Conservation (phyloP, 176 grass and related monocot genomes). For the Urochloa ruziziensis region DNA sequence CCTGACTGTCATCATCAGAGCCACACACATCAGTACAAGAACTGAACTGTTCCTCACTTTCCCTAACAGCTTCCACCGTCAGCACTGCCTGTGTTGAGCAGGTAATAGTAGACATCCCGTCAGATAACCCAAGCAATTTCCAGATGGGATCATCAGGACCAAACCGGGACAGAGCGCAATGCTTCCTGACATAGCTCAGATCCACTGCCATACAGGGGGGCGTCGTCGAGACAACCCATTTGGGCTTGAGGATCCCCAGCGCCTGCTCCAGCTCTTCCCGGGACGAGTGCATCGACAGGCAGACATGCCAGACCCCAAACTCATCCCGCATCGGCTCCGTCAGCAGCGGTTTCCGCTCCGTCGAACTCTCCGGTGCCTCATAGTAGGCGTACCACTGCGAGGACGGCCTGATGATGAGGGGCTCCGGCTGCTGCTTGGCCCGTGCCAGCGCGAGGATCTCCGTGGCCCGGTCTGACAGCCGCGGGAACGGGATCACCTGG, state of each 20-base stretch:
- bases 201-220: slow-evolving; percentile 59
- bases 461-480: slow-evolving; percentile 35
- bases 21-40: not conserved
- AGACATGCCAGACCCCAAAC: slow-evolving; percentile 69
- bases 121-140: slow-evolving; percentile 51
- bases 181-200: slow-evolving; percentile 66
- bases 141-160: slow-evolving; percentile 49
- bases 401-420: slow-evolving; percentile 63
- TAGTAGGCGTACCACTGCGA: slow-evolving; percentile 58
- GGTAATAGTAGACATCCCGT: not conserved
- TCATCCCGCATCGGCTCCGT: slow-evolving; percentile 51
- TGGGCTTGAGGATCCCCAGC: slow-evolving; percentile 47
- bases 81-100: not conserved
- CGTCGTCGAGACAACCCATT: slow-evolving; percentile 76
- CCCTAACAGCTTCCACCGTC: not conserved
- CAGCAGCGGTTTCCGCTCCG: slow-evolving; percentile 21
- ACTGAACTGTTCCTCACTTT: not conserved
- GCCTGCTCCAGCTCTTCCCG: slow-evolving; percentile 61
- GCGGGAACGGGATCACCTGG: slow-evolving; percentile 55
- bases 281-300: slow-evolving; percentile 69
- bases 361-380: not conserved
- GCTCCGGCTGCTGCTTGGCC: slow-evolving; percentile 39
- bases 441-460: slow-evolving; percentile 43
- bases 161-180: slow-evolving; percentile 60
- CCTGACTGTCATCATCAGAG: not conserved